These are phyloP conservation scores for Sugiyamaella chiloensis DNA, from an alignment of 805 yeast species.

Conservation along the genomic window DNA sequence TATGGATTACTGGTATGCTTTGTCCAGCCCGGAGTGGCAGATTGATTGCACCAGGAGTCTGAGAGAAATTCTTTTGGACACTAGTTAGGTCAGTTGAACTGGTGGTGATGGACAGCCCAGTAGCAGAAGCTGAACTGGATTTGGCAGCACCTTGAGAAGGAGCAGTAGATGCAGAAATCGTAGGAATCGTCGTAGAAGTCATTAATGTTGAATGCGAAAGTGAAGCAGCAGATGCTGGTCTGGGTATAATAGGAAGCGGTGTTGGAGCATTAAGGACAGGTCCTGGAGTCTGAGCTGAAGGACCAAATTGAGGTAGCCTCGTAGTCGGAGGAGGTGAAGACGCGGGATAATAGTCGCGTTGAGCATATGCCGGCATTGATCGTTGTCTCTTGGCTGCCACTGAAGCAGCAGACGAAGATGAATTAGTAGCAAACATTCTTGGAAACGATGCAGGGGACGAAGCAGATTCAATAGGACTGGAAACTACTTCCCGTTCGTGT, in stretches of 20 bases:
- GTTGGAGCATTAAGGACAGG: slow-evolving; percentile 5
- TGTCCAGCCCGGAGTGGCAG: neutral
- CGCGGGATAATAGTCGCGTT: slow-evolving; percentile 11
- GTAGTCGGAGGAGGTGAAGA: slow-evolving; percentile 17
- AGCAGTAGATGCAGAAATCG: slow-evolving; percentile 1
- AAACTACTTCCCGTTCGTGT: neutral
- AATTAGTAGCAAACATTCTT: too few relatives aligned
- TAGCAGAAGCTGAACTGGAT: neutral
- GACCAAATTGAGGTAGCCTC: neutral
- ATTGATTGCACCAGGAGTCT: neutral
- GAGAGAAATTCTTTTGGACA: neutral
- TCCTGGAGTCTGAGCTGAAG: neutral
- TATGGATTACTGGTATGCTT: neutral
- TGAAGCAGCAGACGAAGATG: neutral
- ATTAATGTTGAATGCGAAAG: too few relatives aligned
- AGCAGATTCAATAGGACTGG: slow-evolving; percentile 1
- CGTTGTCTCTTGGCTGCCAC: slow-evolving; percentile 7
- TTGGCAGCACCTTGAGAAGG: neutral
- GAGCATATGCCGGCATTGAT: slow-evolving; percentile 3
- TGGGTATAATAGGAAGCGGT: too few relatives aligned
- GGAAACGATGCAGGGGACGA: neutral
- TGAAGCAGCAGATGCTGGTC: too few relatives aligned
- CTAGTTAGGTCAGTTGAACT: neutral
- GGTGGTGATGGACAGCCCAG: neutral
- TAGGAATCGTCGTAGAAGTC: neutral